Evolutionary conservation across 2,329 filamentous ascomycete genomes (phyloP), one percentile per base, ranked within the genome.

Genomic region (Beauveria medogensis): DNA sequence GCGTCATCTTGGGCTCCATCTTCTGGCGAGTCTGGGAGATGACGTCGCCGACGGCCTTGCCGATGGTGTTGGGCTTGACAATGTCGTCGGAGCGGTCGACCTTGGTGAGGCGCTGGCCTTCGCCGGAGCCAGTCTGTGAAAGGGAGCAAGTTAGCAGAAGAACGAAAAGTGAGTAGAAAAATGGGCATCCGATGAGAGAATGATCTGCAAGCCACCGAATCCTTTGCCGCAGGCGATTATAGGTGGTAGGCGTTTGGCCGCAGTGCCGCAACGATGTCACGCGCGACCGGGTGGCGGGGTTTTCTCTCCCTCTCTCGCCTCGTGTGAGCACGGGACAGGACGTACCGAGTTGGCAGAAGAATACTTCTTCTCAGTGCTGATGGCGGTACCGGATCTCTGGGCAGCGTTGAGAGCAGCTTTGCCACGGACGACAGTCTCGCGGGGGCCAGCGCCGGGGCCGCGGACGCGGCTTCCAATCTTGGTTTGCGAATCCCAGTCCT

Each of bases 1-100:
- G 94, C 61, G 92, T 95, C 91, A 97, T 93, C 80, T 96, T 94
- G 76, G 92, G 92, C 76, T 89, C 89, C 73, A 91, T 87, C 73
- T 88, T 85, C 72, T 86, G 86, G 66, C 94, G 90, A 60, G 89
- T 85, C 70, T 88, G 83, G 70, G 86, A 83, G 78, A 97, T 97
- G 66, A 88, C 90, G 67, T 90, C 85, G 70, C 90, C 91, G 66
- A 97, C 91, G 61, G 84, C 81, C 70, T 83, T 82, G 73, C 92
- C 91, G 62, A 97, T 82, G 52, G 91, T 95, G 80, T 96, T 96
- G 72, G 92, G 92, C 81, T 96, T 96, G 78, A 97, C 88, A 78
- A 97, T 96, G 74, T 97, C 94, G 81, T 97, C 92, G 73, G 87
- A 88, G 68, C 93, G 92, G 82, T 97, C 94, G 75, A 99, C 92